Conservation (phyloP, 108 stramenopile species). For the Phaeodactylum tricornutum region DNA sequence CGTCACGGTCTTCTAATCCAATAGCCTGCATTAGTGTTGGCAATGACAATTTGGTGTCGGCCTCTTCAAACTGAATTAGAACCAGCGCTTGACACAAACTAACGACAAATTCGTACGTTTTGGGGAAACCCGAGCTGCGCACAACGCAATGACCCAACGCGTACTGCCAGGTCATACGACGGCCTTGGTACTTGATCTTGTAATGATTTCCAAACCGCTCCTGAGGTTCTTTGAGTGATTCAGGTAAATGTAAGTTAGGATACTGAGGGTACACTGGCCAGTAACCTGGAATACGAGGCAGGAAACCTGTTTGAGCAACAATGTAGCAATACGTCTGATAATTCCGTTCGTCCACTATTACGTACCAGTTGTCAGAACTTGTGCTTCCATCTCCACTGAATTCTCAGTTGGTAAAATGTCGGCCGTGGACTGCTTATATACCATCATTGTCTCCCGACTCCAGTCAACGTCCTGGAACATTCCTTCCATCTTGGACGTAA, state of each 20-base stretch:
- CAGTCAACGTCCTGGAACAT: constrained; percentile 99
- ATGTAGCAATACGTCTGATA: too few relatives aligned
- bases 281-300: too few relatives aligned
- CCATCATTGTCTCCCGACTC: constrained; percentile 78
- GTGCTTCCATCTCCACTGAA: constrained; percentile 75
- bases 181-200: constrained; percentile 86
- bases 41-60: constrained; percentile 36
- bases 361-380: constrained; percentile 89
- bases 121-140: constrained; percentile 20
- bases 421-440: constrained; percentile 52
- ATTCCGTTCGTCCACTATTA: too few relatives aligned
- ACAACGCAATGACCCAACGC: constrained; percentile 81
- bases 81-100: constrained; percentile 89
- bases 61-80: constrained; percentile 78
- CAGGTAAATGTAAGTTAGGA: constrained; percentile 52
- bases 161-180: constrained; percentile 95
- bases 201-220: constrained; percentile 71
- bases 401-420: constrained; percentile 5
- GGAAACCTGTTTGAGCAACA: too few relatives aligned
- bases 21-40: constrained; percentile 63
- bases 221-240: constrained; percentile 38
- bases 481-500: constrained; percentile 98
- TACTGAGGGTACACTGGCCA: constrained; percentile 93
- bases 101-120: constrained; percentile 70
- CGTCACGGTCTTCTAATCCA: constrained; percentile 79